Evolutionary conservation across 2,329 filamentous ascomycete genomes (phyloP), one percentile per base, ranked within the genome.

Genomic region (Huntiella decipiens): DNA sequence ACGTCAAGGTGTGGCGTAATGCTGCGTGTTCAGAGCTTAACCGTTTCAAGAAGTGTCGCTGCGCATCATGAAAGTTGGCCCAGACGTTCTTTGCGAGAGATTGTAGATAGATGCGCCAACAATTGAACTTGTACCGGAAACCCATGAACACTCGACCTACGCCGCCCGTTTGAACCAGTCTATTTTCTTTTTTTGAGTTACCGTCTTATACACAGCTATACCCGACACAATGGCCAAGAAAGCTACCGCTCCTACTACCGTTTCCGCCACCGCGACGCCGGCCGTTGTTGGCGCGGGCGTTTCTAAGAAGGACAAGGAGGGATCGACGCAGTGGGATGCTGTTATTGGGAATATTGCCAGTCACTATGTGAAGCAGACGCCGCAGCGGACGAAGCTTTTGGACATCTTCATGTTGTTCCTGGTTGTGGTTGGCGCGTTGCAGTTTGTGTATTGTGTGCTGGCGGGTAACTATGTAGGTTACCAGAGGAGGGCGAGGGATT

Each of bases 401-500:
- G 91, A 98, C 61, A 73, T 74, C 33, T 98, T 98, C 62, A 78
- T 98, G 74, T 74, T 64, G 3, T 98, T 95, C 61, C 66, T 98
- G 49, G 76, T 91, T 16, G 69, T 79, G 1, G 83, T 93, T 4
- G 91, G 86, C 43, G 84, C 67, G n/a, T 61, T 96, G 56, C 91
- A 98, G 64, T 96, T 98, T 62, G 61, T 82, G 50, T 98, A 98
- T 65, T 95, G 88, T 60, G 68, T 95, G 47, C 58, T 96, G 54
- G 85, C 77, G 46, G 91, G 91, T 53, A 96, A 95, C 64, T 98
- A 88, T 58, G 91, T 98, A 73, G 51, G 85, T 74, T 41, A 32
- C 44, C 49, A 5, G 34, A 19, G n/a, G 13, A 4, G 8, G 35
- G 7, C 4, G 32, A 41, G n/a, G 17, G 6, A 28, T 8, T 5